Conservation (phyloP, 2,329 filamentous ascomycete genomes). For the Erysiphe pisi region DNA sequence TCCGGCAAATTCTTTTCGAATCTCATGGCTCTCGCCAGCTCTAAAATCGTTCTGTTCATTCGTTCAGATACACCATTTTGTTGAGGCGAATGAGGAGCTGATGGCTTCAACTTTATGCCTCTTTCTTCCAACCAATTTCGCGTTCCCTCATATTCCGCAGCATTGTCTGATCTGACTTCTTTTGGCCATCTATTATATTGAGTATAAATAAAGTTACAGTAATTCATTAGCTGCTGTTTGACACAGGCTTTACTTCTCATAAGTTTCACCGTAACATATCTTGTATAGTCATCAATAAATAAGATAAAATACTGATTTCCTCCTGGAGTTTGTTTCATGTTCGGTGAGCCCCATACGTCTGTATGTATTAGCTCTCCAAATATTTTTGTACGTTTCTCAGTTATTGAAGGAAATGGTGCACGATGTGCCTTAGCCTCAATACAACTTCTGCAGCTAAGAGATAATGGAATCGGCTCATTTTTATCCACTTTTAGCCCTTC, state of each 20-base stretch:
- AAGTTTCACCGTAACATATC: neutral
- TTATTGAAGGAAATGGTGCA: neutral
- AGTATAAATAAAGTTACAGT: neutral
- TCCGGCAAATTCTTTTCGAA: neutral
- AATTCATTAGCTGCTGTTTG: neutral
- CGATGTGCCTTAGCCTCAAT: neutral
- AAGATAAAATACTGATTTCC: constrained; percentile 25
- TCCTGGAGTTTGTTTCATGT: constrained; percentile 18
- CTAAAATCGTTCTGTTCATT: neutral
- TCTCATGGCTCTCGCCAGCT: neutral
- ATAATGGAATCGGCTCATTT: neutral
- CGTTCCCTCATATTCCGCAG: neutral
- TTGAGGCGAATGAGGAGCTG: neutral
- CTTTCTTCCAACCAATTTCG: neutral
- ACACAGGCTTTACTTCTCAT: neutral
- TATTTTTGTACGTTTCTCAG: neutral
- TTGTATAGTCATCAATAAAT: constrained; percentile 11
- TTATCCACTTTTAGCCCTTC: neutral
- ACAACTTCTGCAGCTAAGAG: neutral
- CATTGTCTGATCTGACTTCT: too few species aligned
- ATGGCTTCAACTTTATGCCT: neutral
- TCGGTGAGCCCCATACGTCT: constrained; percentile 12
- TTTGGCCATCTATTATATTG: neutral
- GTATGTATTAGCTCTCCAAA: constrained; percentile 8
- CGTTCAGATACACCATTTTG: neutral